Conservation (phyloP, 2,329 filamentous ascomycete species). For the Fusarium sp. region DNA sequence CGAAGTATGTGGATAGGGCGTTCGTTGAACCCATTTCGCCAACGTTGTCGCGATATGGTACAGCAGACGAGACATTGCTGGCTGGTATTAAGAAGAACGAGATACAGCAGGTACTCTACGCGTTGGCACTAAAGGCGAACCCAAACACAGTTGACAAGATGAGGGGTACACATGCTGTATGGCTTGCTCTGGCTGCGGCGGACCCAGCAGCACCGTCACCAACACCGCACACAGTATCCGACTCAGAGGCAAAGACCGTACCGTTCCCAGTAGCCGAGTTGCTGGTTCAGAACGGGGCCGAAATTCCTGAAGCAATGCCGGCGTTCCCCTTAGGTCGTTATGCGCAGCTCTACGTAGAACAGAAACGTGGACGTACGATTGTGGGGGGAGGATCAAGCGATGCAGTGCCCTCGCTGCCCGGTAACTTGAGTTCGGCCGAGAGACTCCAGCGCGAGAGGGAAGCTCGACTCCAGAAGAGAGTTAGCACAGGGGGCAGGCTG, state of each 20-base stretch:
- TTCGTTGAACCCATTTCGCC: slow-evolving; percentile 84
- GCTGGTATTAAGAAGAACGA: slow-evolving; percentile 97
- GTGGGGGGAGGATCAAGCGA: slow-evolving; percentile 62
- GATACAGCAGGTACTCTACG: slow-evolving; percentile 92
- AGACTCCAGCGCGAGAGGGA: slow-evolving; percentile 72
- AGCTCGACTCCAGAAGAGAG: slow-evolving; percentile 78
- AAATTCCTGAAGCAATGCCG: slow-evolving; percentile 80
- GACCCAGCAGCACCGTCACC: slow-evolving; percentile 84
- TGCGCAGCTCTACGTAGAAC: slow-evolving; percentile 86
- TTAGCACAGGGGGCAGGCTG: slow-evolving; percentile 80
- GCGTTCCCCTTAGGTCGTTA: slow-evolving; percentile 85
- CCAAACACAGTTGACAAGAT: slow-evolving; percentile 89
- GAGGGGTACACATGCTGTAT: slow-evolving; percentile 87
- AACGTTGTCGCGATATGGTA: slow-evolving; percentile 79
- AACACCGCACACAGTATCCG: slow-evolving; percentile 56
- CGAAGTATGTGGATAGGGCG: slow-evolving; percentile 88
- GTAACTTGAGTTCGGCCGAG: slow-evolving; percentile 57
- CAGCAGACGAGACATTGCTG: slow-evolving; percentile 87
- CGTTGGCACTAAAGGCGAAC: slow-evolving; percentile 85
- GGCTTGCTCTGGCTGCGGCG: slow-evolving; percentile 89
- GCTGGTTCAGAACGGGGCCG: slow-evolving; percentile 91
- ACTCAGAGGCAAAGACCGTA: slow-evolving; percentile 64
- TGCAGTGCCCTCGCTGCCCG: slow-evolving; percentile 70
- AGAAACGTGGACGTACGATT: slow-evolving; percentile 69
- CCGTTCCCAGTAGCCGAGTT: slow-evolving; percentile 92